phyloP scores from a whole-genome alignment of 1,139 yeast species.

The Zygosaccharomyces sapae region DNA sequence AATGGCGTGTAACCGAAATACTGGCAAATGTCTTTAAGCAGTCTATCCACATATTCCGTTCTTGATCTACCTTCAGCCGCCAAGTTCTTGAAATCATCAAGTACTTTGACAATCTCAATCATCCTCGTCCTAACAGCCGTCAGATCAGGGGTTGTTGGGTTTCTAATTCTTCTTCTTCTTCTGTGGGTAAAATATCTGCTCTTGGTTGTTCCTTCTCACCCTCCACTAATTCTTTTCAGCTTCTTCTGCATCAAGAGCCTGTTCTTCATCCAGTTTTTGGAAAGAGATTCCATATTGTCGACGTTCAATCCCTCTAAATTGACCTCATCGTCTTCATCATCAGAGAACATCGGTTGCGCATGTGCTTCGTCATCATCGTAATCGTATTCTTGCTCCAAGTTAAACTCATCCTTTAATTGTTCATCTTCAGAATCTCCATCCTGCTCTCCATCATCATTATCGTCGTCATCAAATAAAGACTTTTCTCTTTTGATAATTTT shows the following conservation, averaged over 20 bases:
- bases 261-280: constrained; percentile 68
- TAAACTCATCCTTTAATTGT: constrained; percentile 52
- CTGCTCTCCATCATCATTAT: constrained; percentile 42
- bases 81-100: constrained; percentile 80
- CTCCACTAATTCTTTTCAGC: constrained; percentile 70
- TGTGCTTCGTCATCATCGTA: constrained; percentile 50
- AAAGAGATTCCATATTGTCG: constrained; percentile 80
- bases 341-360: constrained; percentile 79
- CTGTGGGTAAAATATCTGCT: constrained; percentile 62
- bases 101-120: constrained; percentile 92
- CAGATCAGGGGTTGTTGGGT: constrained; percentile 63
- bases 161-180: constrained; percentile 50
- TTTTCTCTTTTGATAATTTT: constrained; percentile 65
- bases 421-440: constrained; percentile 38
- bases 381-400: constrained; percentile 51
- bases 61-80: constrained; percentile 87
- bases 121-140: constrained; percentile 86
- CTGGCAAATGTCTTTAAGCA: constrained; percentile 79
- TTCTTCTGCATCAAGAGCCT: constrained; percentile 69
- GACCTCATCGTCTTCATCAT: constrained; percentile 61
- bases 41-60: constrained; percentile 70
- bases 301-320: constrained; percentile 79
- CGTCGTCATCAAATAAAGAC: constrained; percentile 65
- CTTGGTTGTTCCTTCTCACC: constrained; percentile 62
- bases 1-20: constrained; percentile 97